phyloP scores from a whole-genome alignment of 345 rosid genomes.

The Arabidopsis arenosa region DNA sequence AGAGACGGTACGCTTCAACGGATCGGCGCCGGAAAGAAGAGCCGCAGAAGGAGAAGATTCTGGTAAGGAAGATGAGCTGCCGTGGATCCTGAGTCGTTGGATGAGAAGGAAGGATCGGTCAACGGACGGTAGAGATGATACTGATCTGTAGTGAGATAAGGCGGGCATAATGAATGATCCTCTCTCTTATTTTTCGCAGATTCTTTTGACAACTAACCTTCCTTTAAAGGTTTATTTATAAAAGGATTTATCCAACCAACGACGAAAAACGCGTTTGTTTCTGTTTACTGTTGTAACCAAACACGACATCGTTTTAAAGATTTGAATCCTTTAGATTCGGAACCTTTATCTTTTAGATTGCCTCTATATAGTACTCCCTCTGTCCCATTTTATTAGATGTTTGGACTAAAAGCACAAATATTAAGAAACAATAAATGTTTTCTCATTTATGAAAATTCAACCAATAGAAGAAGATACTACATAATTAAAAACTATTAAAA shows the following conservation, averaged over 20 bases:
- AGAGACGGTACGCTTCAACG: conserved; percentile 21
- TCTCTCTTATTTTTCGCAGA: not conserved
- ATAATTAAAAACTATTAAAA: too few relatives aligned
- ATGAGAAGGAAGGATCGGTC: conserved; percentile 39
- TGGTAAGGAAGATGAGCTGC: conserved; percentile 47
- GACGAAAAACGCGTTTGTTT: conserved; percentile 29
- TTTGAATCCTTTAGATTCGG: conserved; percentile 2
- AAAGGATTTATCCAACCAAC: not conserved
- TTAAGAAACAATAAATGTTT: too few relatives aligned
- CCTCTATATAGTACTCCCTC: too few relatives aligned
- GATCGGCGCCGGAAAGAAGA: conserved; percentile 28
- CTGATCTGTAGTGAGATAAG: conserved; percentile 46
- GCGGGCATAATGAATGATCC: conserved; percentile 46
- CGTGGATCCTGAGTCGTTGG: conserved; percentile 58
- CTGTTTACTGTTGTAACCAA: not conserved
- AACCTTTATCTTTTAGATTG: not conserved
- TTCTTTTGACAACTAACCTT: not conserved
- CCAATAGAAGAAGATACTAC: too few relatives aligned
- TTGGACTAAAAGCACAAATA: too few relatives aligned
- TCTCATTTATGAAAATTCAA: too few relatives aligned
- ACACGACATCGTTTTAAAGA: conserved; percentile 13
- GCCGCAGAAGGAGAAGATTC: conserved; percentile 46
- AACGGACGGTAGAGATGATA: conserved; percentile 54
- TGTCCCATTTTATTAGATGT: too few relatives aligned
- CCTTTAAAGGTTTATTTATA: conserved; percentile 20